Conservation (phyloP, 129 eudicot genomes). For the Heracleum sosnowskyi region DNA sequence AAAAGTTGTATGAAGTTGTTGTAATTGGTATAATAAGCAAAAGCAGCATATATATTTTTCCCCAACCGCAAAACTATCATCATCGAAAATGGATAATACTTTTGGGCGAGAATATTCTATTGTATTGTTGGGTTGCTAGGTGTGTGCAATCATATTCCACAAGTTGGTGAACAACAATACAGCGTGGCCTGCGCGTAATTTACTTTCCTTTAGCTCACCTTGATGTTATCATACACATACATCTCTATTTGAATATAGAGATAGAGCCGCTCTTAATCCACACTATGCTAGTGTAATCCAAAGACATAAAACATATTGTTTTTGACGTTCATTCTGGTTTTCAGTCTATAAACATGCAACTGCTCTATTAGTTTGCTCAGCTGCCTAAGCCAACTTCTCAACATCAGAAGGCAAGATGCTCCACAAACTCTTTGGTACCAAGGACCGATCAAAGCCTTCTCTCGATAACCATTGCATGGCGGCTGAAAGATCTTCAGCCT, state of each 20-base stretch:
- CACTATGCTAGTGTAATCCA: slow-evolving; percentile 15
- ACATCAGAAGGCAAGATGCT: slow-evolving; percentile 28
- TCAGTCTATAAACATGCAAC: slow-evolving; percentile 9
- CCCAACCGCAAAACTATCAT: not conserved
- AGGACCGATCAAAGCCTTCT: slow-evolving; percentile 1
- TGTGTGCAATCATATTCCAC: not conserved
- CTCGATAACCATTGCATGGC: not conserved
- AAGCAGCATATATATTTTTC: slow-evolving; percentile 24
- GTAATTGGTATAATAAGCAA: slow-evolving; percentile 45
- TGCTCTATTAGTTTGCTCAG: not conserved
- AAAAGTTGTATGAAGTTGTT: slow-evolving; percentile 34
- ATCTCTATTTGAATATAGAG: not conserved
- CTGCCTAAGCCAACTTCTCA: not conserved
- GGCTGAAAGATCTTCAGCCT: slow-evolving; percentile 24
- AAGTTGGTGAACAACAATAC: not conserved
- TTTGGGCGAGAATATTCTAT: not conserved
- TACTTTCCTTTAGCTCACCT: slow-evolving; percentile 16
- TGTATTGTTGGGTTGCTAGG: not conserved
- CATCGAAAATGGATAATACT: not conserved
- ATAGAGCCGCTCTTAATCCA: not conserved
- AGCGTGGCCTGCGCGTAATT: not conserved
- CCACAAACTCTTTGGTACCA: slow-evolving; percentile 31
- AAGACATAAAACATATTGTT: slow-evolving; percentile 12
- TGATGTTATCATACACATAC: slow-evolving; percentile 18
- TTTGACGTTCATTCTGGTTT: slow-evolving; percentile 15